Evolutionary conservation across 2,329 filamentous ascomycete genomes (phyloP).

Genomic region (Neodidymelliopsis sp.): DNA sequence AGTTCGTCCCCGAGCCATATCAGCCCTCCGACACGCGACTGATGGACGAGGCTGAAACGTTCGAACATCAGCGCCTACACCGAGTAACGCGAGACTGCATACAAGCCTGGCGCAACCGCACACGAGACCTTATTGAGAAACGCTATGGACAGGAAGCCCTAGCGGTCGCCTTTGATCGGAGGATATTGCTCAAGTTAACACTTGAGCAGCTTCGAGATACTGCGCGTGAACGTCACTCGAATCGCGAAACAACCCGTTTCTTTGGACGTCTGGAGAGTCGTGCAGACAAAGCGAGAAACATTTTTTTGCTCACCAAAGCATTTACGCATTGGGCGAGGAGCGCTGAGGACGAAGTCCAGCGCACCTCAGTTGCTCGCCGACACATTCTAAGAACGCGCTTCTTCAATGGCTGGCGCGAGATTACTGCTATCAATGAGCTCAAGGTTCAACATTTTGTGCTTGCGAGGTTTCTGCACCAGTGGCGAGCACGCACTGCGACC

Average conservation of each 20-base stretch:
- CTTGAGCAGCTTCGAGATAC: constrained; percentile 53
- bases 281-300: constrained; percentile 68
- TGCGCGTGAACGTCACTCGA: constrained; percentile 48
- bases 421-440: constrained; percentile 67
- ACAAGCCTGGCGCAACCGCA: constrained; percentile 57
- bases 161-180: constrained; percentile 59
- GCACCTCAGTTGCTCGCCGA: constrained; percentile 71
- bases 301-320: constrained; percentile 69
- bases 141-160: constrained; percentile 35
- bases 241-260: constrained; percentile 59
- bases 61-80: constrained; percentile 42
- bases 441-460: constrained; percentile 62
- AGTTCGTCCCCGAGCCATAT: constrained; percentile 51
- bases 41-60: constrained; percentile 58
- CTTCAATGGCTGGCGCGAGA: constrained; percentile 73
- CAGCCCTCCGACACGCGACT: constrained; percentile 60
- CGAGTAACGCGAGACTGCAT: constrained; percentile 43
- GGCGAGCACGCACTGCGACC: constrained; percentile 55
- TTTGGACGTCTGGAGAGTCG: constrained; percentile 65
- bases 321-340: constrained; percentile 74
- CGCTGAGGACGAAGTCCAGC: constrained; percentile 69
- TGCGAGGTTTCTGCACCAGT: constrained; percentile 62
- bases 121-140: constrained; percentile 38
- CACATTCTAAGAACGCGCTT: constrained; percentile 74
- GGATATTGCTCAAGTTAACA: constrained; percentile 60